Evolutionary conservation across 768 basidiomycete species (phyloP), one percentile per base, ranked within the genome.

Genomic region (Lactarius pseudohatsudake): DNA sequence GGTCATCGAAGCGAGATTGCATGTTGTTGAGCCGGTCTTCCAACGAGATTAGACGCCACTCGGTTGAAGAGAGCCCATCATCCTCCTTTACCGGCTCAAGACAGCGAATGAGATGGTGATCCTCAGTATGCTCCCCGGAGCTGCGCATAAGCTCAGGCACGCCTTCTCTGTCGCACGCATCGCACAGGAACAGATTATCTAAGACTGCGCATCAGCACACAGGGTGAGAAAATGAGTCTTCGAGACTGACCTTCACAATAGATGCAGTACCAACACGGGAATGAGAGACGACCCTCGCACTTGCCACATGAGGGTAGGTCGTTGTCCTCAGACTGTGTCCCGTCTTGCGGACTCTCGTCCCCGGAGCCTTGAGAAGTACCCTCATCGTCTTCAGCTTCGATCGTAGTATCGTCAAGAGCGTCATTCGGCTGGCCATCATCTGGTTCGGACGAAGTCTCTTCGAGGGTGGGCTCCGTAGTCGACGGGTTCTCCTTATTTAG

Each of bases 211-310:
- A 34, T 61, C 22, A 45, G 18, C 20, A 55, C 26, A 60, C 4
- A 40, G 13, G 11, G 13, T 13, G 55, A 54, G 13, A 0, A n/a
- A 18, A 18, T 4, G 28, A 11, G 30, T 22, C 13, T 7, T 22
- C 18, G 40, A 15, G 45, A 54, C 66, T 58, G 38, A 62, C 71
- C 72, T n/a, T 41, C 60, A 45, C 77, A 77, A 32, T 71, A 65
- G 7, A 74, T 70, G 62, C 75, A 77, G 38, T 72, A 77, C 76
- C 77, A 77, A 60, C 73, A 77, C 4, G 77, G 75, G 56, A 70
- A 65, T 2, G 67, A 55, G 26, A 74, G 61, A 3, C 22, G 56
- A 13, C 69, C 61, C 1, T 59, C 58, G 67, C 77, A 76, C 1
- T 64, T 64, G 15, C 65, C 62, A 56, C 76, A 77, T 9, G 56